Conservation (phyloP, 1,284 basidiomycete species). For the Sphagnurus paluster region DNA sequence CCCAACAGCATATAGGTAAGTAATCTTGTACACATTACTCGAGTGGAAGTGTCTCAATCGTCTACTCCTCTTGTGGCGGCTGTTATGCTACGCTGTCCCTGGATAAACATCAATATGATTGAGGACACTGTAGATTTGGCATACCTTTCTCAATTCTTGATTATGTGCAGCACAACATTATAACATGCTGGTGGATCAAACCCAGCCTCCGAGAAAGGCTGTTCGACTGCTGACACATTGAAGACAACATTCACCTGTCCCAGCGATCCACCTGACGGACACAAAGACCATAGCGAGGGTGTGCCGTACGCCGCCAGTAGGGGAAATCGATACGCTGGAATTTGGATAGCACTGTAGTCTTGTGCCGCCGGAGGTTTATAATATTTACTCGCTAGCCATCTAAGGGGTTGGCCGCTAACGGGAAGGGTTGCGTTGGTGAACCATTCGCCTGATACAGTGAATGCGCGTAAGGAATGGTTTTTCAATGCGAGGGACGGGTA, state of each 20-base stretch:
- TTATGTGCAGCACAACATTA: slow-evolving; percentile 7
- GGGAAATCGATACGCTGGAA: slow-evolving; percentile 20
- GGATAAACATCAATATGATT: no score
- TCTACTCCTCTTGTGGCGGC: no score
- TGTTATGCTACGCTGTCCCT: no score
- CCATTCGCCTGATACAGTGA: slow-evolving; percentile 30
- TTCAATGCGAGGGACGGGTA: slow-evolving; percentile 34
- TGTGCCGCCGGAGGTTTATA: slow-evolving; percentile 27
- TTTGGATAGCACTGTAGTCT: slow-evolving; percentile 28
- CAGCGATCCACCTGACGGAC: slow-evolving; percentile 25
- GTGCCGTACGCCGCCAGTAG: slow-evolving; percentile 32
- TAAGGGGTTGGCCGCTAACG: slow-evolving; percentile 27
- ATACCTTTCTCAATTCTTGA: neutral
- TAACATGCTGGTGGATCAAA: slow-evolving; percentile 9
- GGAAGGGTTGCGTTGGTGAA: slow-evolving; percentile 37
- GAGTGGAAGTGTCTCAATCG: no score
- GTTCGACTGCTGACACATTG: slow-evolving; percentile 25
- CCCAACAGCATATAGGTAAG: no score
- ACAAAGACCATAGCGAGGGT: slow-evolving; percentile 37
- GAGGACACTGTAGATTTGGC: neutral
- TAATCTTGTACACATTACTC: no score
- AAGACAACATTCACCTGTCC: slow-evolving; percentile 37
- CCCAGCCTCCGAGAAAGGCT: neutral
- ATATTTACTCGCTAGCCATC: slow-evolving; percentile 34
- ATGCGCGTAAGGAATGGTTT: slow-evolving; percentile 33